Evolutionary conservation across 179 eudicot genomes (phyloP), one percentile per base, ranked within the genome.

Genomic region (Beta lomatogona): DNA sequence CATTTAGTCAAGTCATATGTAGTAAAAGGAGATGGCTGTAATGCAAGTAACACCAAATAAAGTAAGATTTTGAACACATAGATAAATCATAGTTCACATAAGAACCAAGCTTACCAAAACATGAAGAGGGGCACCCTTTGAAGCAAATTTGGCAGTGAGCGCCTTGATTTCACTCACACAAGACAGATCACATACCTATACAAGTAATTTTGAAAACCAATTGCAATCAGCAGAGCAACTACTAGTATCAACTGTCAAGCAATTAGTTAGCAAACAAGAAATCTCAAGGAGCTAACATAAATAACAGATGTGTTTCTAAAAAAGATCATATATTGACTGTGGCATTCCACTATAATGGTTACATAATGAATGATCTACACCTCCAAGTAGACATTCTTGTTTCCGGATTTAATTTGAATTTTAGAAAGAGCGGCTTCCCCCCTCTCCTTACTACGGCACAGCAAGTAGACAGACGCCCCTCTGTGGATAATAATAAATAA

Each of bases 371-470:
- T 12, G 57, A 22, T 13, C 19, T 54, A 53, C 80, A 94, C 98
- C 98, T 94, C 99, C 84, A 96, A 82, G 83, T 85, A 80, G 77
- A 96, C 93, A 81, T 93, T 94, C 77, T 89, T 87, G 85, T 92
- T 96, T 73, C 93, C 93, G 10, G 99, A 92, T 69, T 50, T 72
- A 31, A 93, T 85, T 80, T 89, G 96, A 68, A 96, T 92, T 84
- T 89, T 77, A 45, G 94, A 89, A 77, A 88, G 86, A 82, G 99
- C 99, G 60, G 81, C 94, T 88, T 92, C 94, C 28, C 99, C 98
- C 84, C 96, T 91, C 85, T 96, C 99, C 85, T 91, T 92, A 79
- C 76, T 92, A 63, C 99, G 97, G 78, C 99, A 96, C 36, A 96
- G 86, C 91, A 96, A 87, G 83, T 90, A 96, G 19, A 96, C 98